Base-by-base conservation (phyloP, 2,329 filamentous ascomycete species). In the Sordariomycetes sp. region DNA sequence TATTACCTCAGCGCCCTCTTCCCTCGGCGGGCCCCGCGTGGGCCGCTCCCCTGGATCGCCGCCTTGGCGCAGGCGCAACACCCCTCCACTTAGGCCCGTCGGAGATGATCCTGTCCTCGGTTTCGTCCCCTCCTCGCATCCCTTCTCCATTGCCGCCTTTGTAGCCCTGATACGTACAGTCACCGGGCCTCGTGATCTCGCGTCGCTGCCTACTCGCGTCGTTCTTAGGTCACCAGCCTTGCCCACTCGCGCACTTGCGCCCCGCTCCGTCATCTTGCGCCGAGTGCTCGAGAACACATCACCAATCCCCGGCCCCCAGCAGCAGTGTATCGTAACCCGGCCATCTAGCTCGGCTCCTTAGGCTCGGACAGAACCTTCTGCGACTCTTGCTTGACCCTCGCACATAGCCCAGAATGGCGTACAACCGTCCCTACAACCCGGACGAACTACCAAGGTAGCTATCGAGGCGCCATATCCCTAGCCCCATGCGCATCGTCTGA, bases 361-460 rank as follows among this genome's bases (percentile, higher is more conserved):
- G 10, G 5, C 12, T 10, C 20, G 10, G 3, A 22, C 45, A 50
- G 12, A 2, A 12, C 20, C 45, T 17, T 45, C n/a, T n/a, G 39
- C 39, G 17, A n/a, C 39, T 17, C n/a, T 45, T 17, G n/a, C n/a
- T 45, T n/a, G 1, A 8, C 39, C 45, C 10, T 12, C 5, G 13
- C 5, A 24, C 45, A 24, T 20, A 22, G 45, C 45, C 20, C 62
- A 71, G 68, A 60, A 97, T 97, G 92, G 92, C 92, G 58, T 97
- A 97, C 79, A 95, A 95, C 74, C 85, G 84, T 70, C 82, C 86
- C 58, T 94, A 90, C 76, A 95, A 99, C 71, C 91, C 91, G 36
- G 92, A 99, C 76, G 89, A 90, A 68, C 83, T 99, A 62, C 92
- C 92, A 68, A 90, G 90, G 87, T 94, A 79, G 74, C 86, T 72